A percentile compares a stretch with the other conserved stretches of the same genome.
phyloP scores from a whole-genome alignment of 768 basidiomycete genomes.

The Austroboletus eburneus region DNA sequence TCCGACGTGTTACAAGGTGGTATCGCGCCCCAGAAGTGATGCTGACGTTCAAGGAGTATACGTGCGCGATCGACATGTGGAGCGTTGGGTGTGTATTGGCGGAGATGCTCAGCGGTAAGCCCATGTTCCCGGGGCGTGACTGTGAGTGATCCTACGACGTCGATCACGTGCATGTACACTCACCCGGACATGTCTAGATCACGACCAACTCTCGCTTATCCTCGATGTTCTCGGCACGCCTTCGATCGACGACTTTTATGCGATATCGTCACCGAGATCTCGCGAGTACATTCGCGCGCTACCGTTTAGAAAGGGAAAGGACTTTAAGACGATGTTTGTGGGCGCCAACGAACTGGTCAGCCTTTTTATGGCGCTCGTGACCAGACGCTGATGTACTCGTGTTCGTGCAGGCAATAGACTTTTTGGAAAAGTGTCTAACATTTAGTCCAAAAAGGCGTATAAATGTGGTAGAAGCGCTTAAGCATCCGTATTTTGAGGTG shows the following conservation, averaged over 20 bases:
- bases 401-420: conserved; percentile 57
- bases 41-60: conserved; percentile 97
- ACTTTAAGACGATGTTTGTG: conserved; percentile 66
- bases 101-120: conserved; percentile 89
- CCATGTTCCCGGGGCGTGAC: conserved; percentile 93
- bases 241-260: conserved; percentile 91
- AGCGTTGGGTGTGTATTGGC: conserved; percentile 84
- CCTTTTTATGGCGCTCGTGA: neutral
- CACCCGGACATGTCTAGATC: conserved; percentile 70
- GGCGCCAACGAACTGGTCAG: conserved; percentile 65
- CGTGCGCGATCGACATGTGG: conserved; percentile 84
- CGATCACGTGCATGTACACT: too few relatives aligned
- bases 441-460: conserved; percentile 87
- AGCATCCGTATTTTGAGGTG: conserved; percentile 86
- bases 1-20: conserved; percentile 53
- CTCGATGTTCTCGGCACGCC: conserved; percentile 92
- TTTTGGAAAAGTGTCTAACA: conserved; percentile 76
- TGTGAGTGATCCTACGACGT: conserved; percentile 47
- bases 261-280: conserved; percentile 75
- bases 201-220: conserved; percentile 90
- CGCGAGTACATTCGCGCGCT: conserved; percentile 87
- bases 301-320: conserved; percentile 78
- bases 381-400: neutral
- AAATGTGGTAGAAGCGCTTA: conserved; percentile 81
- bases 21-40: conserved; percentile 98